Percentiles rank a stretch among this genome's conserved stretches.
Conservation (phyloP, 768 basidiomycete species). For the Rhizopogon salebrosus region DNA sequence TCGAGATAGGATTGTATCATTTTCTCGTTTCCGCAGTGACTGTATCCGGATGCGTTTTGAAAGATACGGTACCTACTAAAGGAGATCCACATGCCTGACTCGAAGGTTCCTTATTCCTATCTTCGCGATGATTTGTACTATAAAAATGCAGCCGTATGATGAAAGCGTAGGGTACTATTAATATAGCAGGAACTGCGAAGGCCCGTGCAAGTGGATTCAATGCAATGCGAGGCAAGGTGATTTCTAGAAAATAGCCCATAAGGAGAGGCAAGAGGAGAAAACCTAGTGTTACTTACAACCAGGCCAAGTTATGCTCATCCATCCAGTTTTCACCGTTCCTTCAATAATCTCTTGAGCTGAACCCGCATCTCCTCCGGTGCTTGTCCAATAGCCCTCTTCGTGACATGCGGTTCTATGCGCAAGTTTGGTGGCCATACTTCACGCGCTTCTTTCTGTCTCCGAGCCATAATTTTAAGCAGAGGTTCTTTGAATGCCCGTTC, state of each 20-base stretch:
- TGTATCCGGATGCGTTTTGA: background rate
- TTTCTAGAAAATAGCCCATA: background rate
- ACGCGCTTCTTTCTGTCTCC: constrained; percentile 33
- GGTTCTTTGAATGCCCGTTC: constrained; percentile 25
- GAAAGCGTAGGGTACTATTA: background rate
- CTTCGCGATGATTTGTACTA: background rate
- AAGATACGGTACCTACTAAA: background rate
- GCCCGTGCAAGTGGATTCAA: background rate
- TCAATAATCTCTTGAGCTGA: constrained; percentile 36
- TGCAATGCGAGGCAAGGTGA: background rate
- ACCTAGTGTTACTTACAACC: background rate
- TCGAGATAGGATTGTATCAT: too few relatives aligned
- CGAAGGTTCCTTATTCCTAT: background rate
- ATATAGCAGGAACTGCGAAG: background rate
- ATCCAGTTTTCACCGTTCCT: constrained; percentile 21
- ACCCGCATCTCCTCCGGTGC: constrained; percentile 33
- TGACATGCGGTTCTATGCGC: constrained; percentile 43
- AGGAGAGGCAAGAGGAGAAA: background rate
- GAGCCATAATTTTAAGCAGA: constrained; percentile 37
- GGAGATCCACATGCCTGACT: background rate
- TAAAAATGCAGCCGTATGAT: background rate
- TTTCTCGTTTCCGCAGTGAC: too few relatives aligned
- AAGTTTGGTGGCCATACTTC: constrained; percentile 43
- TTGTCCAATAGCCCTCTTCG: constrained; percentile 33
- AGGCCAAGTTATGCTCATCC: background rate